Evolutionary conservation across 176 grass and related monocot genomes (phyloP).

Genomic region (Bolboschoenus planiculmis): DNA sequence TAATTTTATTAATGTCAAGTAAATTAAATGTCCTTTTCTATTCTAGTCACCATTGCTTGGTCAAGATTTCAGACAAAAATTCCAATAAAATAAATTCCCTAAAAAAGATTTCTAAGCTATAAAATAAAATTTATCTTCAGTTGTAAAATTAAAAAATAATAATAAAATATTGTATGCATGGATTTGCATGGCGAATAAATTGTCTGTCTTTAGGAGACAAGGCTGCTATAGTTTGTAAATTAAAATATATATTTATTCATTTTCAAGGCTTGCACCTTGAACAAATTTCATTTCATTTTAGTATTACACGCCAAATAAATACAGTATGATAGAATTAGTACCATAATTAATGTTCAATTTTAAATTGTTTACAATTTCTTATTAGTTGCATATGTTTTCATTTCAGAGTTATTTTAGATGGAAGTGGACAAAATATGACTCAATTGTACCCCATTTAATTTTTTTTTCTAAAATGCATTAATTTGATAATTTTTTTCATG

Average conservation of each 20-base stretch:
- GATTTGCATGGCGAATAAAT: neutral
- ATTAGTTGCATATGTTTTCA: neutral
- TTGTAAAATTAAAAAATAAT: neutral
- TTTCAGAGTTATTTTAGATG: neutral
- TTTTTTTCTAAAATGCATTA: too few relatives aligned
- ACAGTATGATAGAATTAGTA: too few relatives aligned
- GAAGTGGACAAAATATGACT: too few relatives aligned
- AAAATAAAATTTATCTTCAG: neutral
- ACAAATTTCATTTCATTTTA: neutral
- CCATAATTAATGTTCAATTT: neutral
- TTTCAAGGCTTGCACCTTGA: neutral
- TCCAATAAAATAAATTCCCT: too few relatives aligned
- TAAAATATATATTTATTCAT: neutral
- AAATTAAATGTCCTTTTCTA: neutral
- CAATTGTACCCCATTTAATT: too few relatives aligned
- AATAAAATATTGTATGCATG: neutral
- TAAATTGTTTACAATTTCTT: neutral
- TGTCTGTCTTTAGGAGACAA: neutral
- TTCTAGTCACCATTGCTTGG: neutral
- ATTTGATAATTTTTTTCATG: too few relatives aligned
- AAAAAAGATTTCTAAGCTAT: neutral
- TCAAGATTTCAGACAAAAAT: neutral
- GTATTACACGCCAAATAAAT: neutral
- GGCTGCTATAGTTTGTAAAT: neutral
- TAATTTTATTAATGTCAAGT: neutral